Percentiles rank a stretch among this genome's conserved stretches.
Evolutionary conservation across 306 rosid species (phyloP).

Genomic region (Cicer cuneatum): DNA sequence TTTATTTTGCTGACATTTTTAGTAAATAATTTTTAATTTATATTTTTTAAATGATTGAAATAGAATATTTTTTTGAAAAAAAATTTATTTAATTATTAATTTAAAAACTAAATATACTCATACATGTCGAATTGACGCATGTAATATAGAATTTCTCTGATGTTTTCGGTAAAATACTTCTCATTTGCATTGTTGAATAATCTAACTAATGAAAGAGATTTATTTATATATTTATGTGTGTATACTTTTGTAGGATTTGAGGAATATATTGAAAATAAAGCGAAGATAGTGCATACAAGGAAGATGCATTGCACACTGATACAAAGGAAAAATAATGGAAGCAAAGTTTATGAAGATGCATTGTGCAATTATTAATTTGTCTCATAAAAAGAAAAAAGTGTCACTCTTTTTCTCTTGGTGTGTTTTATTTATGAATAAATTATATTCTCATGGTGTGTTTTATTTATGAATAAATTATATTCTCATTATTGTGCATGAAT

Average conservation of each 20-base stretch:
- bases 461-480: slow-evolving; percentile 12
- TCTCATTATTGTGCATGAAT: slow-evolving; percentile 16
- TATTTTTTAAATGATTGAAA: no score
- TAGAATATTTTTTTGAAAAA: no score
- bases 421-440: slow-evolving; percentile 19
- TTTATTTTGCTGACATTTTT: no score
- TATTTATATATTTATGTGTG: background rate
- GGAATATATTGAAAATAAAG: slow-evolving; percentile 53
- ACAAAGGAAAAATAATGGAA: slow-evolving; percentile 31
- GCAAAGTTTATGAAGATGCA: slow-evolving; percentile 44
- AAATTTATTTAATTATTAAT: no score
- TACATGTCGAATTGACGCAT: no score
- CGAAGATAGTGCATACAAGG: slow-evolving; percentile 39
- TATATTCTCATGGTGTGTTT: slow-evolving; percentile 27
- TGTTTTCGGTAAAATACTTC: background rate
- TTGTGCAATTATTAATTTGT: background rate
- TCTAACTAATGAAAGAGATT: background rate
- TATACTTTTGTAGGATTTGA: slow-evolving; percentile 48
- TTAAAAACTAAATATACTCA: no score
- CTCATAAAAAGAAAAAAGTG: slow-evolving; percentile 8
- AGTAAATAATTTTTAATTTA: no score
- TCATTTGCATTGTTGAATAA: background rate
- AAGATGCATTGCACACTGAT: slow-evolving; percentile 34
- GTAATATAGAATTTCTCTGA: no score
- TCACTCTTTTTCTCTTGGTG: background rate